Evolutionary conservation across 345 rosid genomes (phyloP), one percentile per base, ranked within the genome.

Genomic region (Melaleuca quinquenervia): DNA sequence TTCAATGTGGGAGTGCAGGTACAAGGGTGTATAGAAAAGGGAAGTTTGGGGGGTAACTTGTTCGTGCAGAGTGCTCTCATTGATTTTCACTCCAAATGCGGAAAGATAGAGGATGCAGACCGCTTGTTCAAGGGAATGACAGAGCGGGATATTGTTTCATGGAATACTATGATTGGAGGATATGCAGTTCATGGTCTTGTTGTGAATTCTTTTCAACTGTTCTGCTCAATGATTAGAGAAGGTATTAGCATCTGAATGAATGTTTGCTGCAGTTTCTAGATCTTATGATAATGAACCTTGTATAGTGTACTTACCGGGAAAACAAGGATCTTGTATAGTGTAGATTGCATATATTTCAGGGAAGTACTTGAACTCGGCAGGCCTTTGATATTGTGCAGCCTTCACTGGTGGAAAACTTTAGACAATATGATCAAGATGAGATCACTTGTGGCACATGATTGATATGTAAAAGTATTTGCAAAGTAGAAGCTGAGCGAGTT

Each of bases 81-180:
- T 87, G 92, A 91, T 90, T 91, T 94, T 88, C 90, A 93, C 84
- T 91, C 94, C 6, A 90, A 90, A 87, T 93, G 93, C 84, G 95
- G 96, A 64, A 88, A 88, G 82, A 87, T 92, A 90, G 88, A 87
- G 50, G 92, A 88, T 27, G 95, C 88, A 1, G 86, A 88, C 58
- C 84, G 74, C 86, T 84, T 94, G 86, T 94, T 95, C 84, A 90
- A 94, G 88, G 85, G 82, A 49, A 88, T 92, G 93, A 9, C 76
- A 36, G 60, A 85, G 74, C 93, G 86, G 89, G 95, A 92, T 88
- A 56, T 87, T 85, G 93, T 94, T 86, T 90, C 92, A 16, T 96
- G 98, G 98, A 95, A 92, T 90, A 89, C 88, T 41, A 90, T 93
- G 90, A 93, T 96, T 20, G 87, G 92, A 88, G 98, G 96, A 51